Evolutionary conservation across 768 basidiomycete genomes (phyloP).

Genomic region (Auriculariales sp.): DNA sequence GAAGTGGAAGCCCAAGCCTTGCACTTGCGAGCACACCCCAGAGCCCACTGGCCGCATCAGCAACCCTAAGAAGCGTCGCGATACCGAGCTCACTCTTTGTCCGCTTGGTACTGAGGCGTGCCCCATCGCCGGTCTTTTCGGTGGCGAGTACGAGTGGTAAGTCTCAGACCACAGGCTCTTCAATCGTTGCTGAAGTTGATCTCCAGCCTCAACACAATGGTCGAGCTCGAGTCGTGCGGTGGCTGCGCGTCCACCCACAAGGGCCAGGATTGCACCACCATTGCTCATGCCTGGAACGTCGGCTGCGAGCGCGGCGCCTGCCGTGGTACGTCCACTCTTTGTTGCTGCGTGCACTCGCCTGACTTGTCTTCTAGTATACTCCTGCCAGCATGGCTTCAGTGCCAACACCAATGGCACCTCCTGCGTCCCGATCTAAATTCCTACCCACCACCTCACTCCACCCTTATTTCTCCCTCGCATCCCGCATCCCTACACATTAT

Average conservation of each 20-base stretch:
- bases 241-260: constrained; percentile 50
- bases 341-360: background rate
- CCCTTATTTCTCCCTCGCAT: too few species aligned
- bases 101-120: constrained; percentile 41
- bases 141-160: constrained; percentile 38
- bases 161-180: background rate
- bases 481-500: too few species aligned
- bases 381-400: constrained; percentile 35
- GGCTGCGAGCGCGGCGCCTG: constrained; percentile 47
- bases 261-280: constrained; percentile 60
- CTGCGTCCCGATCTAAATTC: constrained; percentile 22
- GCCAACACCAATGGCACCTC: constrained; percentile 26
- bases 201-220: constrained; percentile 34
- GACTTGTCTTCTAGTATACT: constrained; percentile 25
- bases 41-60: constrained; percentile 21
- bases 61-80: background rate
- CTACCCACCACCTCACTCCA: too few species aligned
- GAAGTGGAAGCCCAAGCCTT: constrained; percentile 27
- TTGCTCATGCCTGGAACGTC: constrained; percentile 51
- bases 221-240: constrained; percentile 60
- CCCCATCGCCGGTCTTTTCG: constrained; percentile 27
- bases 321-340: constrained; percentile 26
- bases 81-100: constrained; percentile 23
- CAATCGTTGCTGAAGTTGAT: background rate
- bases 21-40: constrained; percentile 28